A percentile compares a stretch with the other conserved stretches of the same genome.
These are phyloP conservation scores for Tremellales sp. DNA, from an alignment of 1,284 basidiomycete species.

Conservation along the genomic window DNA sequence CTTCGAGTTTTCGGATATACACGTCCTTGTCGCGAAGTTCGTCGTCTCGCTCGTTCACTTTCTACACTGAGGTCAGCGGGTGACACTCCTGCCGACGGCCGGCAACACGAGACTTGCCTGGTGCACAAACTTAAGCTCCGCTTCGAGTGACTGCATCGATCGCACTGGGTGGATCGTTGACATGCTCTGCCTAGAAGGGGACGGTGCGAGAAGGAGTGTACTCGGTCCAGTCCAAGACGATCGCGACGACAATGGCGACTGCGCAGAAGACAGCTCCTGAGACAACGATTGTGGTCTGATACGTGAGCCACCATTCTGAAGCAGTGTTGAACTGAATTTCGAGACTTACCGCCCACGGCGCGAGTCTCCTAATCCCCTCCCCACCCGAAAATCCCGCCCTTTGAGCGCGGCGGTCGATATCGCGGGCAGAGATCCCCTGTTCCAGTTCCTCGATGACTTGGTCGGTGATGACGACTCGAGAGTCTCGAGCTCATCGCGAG, in stretches of 20 bases:
- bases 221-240: conserved; percentile 32
- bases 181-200: conserved; percentile 29
- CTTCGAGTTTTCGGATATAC: conserved; percentile 74
- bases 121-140: conserved; percentile 55
- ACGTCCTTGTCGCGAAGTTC: conserved; percentile 72
- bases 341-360: conserved; percentile 21
- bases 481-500: conserved; percentile 2
- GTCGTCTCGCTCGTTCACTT: conserved; percentile 77
- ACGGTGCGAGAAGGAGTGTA: conserved; percentile 30
- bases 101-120: conserved; percentile 11
- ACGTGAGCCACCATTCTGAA: background rate
- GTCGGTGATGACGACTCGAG: conserved; percentile 18
- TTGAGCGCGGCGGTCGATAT: conserved; percentile 11
- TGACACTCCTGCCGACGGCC: background rate
- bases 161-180: conserved; percentile 42
- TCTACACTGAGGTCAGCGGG: conserved; percentile 18
- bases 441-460: background rate
- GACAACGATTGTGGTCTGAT: conserved; percentile 68
- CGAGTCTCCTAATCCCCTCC: conserved; percentile 40
- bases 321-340: background rate
- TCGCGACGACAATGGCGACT: conserved; percentile 53
- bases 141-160: conserved; percentile 76
- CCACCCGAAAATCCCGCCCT: conserved; percentile 41
- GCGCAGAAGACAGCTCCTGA: conserved; percentile 89
- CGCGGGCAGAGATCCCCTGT: conserved; percentile 20